These are phyloP conservation scores for Chrysophaeum taylorii DNA, from an alignment of 352 stramenopile genomes.

Conservation along the genomic window DNA sequence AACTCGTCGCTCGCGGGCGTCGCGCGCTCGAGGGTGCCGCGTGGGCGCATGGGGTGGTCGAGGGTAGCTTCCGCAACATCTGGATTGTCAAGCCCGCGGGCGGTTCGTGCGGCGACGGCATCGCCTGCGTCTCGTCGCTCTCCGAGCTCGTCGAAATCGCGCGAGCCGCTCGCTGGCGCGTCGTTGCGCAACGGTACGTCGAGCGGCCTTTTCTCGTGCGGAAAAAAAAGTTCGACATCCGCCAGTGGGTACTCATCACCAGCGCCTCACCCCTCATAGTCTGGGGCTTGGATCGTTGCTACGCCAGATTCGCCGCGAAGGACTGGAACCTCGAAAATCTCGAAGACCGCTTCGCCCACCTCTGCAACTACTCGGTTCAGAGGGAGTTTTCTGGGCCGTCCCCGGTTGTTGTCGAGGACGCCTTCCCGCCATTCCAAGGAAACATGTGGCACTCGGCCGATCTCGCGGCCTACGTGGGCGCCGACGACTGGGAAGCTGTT, in stretches of 20 bases:
- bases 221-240: constrained; percentile 64
- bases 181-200: constrained; percentile 72
- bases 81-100: constrained; percentile 75
- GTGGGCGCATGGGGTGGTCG: too few species aligned
- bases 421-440: not conserved
- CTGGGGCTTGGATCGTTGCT: constrained; percentile 41
- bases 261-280: constrained; percentile 42
- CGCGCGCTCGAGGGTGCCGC: constrained; percentile 36
- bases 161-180: constrained; percentile 27
- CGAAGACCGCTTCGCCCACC: constrained; percentile 47
- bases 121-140: constrained; percentile 61
- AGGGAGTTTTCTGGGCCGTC: too few species aligned
- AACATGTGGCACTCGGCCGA: constrained; percentile 52
- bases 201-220: constrained; percentile 55
- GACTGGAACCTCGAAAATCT: constrained; percentile 38
- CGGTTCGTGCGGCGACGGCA: constrained; percentile 58
- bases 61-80: too few species aligned
- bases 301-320: constrained; percentile 58
- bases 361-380: constrained; percentile 71
- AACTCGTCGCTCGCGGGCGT: not conserved
- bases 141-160: constrained; percentile 24
- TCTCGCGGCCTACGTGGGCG: constrained; percentile 16
- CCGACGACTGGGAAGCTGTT: constrained; percentile 43
- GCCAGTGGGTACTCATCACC: constrained; percentile 66
- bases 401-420: not conserved